A percentile compares a stretch with the other conserved stretches of the same genome.
Evolutionary conservation across 1,284 basidiomycete genomes (phyloP).

Genomic region (Trametes pubescens): DNA sequence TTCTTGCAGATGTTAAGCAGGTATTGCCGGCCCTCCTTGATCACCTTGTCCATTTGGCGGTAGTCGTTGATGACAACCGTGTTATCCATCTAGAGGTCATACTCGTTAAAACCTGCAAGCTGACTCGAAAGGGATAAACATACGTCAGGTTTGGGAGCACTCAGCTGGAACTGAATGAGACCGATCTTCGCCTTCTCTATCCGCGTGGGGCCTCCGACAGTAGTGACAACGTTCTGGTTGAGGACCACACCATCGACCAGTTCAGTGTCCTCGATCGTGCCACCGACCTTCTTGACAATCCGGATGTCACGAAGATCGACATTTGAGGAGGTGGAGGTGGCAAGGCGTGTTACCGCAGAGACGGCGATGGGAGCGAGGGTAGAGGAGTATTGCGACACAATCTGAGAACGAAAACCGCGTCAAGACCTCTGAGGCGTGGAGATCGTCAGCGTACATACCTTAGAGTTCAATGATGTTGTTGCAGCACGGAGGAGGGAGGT

Average conservation of each 20-base stretch:
- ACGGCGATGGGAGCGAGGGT: conserved; percentile 98
- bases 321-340: conserved; percentile 87
- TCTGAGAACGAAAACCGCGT: conserved; percentile 57
- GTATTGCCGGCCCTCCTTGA: conserved; percentile 99
- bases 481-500: conserved; percentile 91
- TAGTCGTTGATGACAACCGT: conserved; percentile 99
- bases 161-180: conserved; percentile 98
- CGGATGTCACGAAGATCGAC: conserved; percentile 98
- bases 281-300: conserved; percentile 98
- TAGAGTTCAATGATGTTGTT: conserved; percentile 96
- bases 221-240: conserved; percentile 92
- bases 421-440: no score
- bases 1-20: conserved; percentile 98
- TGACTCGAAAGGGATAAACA: background rate
- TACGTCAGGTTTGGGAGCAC: conserved; percentile 97
- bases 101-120: background rate
- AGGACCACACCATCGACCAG: conserved; percentile 96
- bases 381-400: conserved; percentile 99
- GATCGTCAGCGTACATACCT: conserved; percentile 56
- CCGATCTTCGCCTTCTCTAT: conserved; percentile 99
- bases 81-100: conserved; percentile 90
- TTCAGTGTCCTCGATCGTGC: conserved; percentile 99
- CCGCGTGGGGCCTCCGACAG: conserved; percentile 92
- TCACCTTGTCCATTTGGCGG: conserved; percentile 99
- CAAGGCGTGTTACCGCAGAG: conserved; percentile 91